These are phyloP conservation scores for Ustulina deusta DNA, from an alignment of 2,329 filamentous ascomycete species.

Conservation along the genomic window DNA sequence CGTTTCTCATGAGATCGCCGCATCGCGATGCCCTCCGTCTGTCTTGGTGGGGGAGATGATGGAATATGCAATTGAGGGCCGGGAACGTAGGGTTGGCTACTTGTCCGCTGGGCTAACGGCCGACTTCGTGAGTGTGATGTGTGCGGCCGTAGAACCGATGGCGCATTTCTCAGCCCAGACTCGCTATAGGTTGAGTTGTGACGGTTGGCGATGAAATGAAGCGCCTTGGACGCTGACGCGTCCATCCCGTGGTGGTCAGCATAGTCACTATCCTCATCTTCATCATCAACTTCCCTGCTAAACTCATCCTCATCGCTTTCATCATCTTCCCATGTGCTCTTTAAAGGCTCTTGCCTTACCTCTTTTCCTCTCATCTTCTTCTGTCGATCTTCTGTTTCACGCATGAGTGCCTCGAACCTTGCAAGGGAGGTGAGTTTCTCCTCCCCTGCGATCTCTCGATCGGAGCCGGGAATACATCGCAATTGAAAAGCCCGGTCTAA, in stretches of 20 bases:
- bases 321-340: conserved; percentile 65
- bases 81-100: conserved; percentile 63
- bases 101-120: conserved; percentile 59
- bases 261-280: conserved; percentile 56
- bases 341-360: conserved; percentile 54
- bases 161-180: conserved; percentile 49
- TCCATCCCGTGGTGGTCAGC: conserved; percentile 55
- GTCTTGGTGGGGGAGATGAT: conserved; percentile 42
- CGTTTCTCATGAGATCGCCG: conserved; percentile 59
- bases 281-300: conserved; percentile 55
- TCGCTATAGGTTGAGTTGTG: conserved; percentile 53
- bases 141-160: conserved; percentile 61
- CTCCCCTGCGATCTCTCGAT: conserved; percentile 65
- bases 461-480: conserved; percentile 71
- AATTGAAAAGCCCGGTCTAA: conserved; percentile 75
- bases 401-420: conserved; percentile 74
- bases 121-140: conserved; percentile 64
- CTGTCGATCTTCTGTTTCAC: conserved; percentile 66
- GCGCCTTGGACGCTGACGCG: conserved; percentile 61
- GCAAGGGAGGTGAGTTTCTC: conserved; percentile 74
- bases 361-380: conserved; percentile 54
- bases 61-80: conserved; percentile 42
- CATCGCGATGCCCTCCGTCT: conserved; percentile 52
- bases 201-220: conserved; percentile 63
- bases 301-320: conserved; percentile 59